Percentiles rank a stretch among this genome's conserved stretches.
phyloP scores from a whole-genome alignment of 2,329 filamentous ascomycete species.

The Ambrosiella cleistominuta region DNA sequence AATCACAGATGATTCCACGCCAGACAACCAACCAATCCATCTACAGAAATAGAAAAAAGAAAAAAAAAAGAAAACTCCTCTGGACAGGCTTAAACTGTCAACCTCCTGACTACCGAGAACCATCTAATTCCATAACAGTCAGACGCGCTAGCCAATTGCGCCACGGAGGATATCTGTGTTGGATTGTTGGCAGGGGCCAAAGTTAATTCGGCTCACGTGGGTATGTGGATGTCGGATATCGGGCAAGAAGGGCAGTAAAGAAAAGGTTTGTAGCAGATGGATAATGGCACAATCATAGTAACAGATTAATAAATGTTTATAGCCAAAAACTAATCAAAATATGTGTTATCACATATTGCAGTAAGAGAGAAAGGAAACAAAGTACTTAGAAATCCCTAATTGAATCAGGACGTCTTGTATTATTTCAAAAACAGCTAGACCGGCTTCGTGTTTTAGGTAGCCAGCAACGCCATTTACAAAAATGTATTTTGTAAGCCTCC shows the following conservation, averaged over 20 bases:
- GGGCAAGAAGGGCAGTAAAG: no score
- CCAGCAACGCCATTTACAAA: neutral
- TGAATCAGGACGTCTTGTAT: no score
- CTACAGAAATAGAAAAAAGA: neutral
- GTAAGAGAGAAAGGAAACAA: no score
- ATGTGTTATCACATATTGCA: no score
- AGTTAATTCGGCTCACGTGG: neutral
- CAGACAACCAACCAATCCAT: no score
- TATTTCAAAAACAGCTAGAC: neutral
- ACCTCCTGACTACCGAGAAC: neutral
- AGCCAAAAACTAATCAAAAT: no score
- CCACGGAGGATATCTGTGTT: conserved; percentile 20
- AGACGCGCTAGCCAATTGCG: conserved; percentile 40
- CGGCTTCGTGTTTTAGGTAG: neutral
- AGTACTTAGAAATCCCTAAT: no score
- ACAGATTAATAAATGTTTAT: no score
- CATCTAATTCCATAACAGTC: conserved; percentile 31
- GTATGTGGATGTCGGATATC: no score
- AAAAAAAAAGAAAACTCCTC: neutral
- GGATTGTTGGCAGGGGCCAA: neutral
- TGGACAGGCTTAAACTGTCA: neutral
- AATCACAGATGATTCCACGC: no score
- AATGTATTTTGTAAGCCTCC: neutral
- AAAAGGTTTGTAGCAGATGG: neutral
- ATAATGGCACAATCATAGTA: neutral